phyloP scores from a whole-genome alignment of 1,284 basidiomycete genomes.

The Tremellales sp. region DNA sequence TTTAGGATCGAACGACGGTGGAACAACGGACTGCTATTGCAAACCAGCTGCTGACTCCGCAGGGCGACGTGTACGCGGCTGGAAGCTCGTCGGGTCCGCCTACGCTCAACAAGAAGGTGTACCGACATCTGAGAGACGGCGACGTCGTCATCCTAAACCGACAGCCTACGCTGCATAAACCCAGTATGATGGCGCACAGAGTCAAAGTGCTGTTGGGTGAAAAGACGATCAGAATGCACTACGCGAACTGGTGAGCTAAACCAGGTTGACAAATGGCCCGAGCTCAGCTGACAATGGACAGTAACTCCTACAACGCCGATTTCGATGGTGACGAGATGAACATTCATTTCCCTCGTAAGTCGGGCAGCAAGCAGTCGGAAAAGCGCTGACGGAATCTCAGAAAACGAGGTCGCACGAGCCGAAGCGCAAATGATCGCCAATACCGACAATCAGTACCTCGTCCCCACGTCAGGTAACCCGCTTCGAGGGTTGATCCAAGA shows the following conservation, averaged over 20 bases:
- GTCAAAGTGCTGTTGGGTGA: conserved; percentile 91
- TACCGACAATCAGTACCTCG: conserved; percentile 98
- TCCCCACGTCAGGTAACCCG: conserved; percentile 96
- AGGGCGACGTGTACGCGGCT: conserved; percentile 57
- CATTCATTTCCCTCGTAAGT: conserved; percentile 94
- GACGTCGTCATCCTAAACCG: conserved; percentile 96
- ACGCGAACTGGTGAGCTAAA: conserved; percentile 74
- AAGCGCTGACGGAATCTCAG: conserved; percentile 80
- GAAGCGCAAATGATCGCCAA: conserved; percentile 94
- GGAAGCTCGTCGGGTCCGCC: conserved; percentile 57
- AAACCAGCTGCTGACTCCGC: conserved; percentile 93
- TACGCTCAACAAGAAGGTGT: conserved; percentile 93
- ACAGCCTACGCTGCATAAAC: conserved; percentile 98
- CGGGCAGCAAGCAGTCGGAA: neutral
- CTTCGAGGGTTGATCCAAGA: conserved; percentile 98
- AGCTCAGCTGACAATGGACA: conserved; percentile 35
- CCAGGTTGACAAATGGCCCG: neutral
- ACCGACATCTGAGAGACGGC: conserved; percentile 90
- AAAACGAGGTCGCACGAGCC: conserved; percentile 78
- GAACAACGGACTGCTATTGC: conserved; percentile 93
- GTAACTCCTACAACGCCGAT: conserved; percentile 99
- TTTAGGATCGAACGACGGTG: conserved; percentile 73
- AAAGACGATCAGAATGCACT: conserved; percentile 99
- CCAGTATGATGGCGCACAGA: conserved; percentile 99
- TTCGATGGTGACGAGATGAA: conserved; percentile 99